Conservation (phyloP, 177 flowering plant species). For the Tripterygium wilfordii region DNA sequence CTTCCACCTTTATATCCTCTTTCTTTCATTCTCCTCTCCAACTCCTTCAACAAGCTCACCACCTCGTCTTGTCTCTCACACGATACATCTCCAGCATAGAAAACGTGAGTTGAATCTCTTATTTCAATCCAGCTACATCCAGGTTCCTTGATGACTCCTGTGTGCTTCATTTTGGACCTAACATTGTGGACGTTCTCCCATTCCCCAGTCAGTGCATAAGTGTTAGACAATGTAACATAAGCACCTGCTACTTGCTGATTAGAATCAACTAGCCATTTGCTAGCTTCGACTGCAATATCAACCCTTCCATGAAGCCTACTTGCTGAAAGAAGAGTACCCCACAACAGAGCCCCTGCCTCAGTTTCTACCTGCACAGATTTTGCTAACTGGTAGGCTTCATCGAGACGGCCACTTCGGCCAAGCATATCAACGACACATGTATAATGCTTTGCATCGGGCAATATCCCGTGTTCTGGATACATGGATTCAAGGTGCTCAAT, state of each 20-base stretch:
- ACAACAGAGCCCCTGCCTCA: constrained; percentile 41
- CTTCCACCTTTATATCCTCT: constrained; percentile 43
- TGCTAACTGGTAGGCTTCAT: constrained; percentile 53
- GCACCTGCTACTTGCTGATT: constrained; percentile 48
- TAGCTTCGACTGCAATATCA: constrained; percentile 58
- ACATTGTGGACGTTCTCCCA: constrained; percentile 43
- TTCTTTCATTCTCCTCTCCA: constrained; percentile 47
- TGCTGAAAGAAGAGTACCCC: constrained; percentile 63
- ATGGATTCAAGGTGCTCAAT: constrained; percentile 42
- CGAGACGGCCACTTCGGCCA: constrained; percentile 51
- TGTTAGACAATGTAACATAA: constrained; percentile 59
- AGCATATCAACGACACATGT: constrained; percentile 72
- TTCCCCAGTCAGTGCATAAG: constrained; percentile 46
- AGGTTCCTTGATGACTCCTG: constrained; percentile 52
- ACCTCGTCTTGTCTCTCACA: constrained; percentile 36
- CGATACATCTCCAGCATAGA: constrained; percentile 46
- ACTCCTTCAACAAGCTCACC: constrained; percentile 29
- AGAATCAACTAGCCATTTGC: constrained; percentile 38
- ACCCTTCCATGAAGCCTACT: constrained; percentile 54
- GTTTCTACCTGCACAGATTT: constrained; percentile 22
- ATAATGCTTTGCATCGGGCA: constrained; percentile 48
- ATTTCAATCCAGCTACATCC: constrained; percentile 79
- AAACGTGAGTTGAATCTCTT: constrained; percentile 32
- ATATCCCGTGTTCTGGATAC: constrained; percentile 33
- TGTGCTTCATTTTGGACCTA: constrained; percentile 44